Base-by-base conservation (phyloP, 2,329 filamentous ascomycete species). In the Colletotrichum melonis region DNA sequence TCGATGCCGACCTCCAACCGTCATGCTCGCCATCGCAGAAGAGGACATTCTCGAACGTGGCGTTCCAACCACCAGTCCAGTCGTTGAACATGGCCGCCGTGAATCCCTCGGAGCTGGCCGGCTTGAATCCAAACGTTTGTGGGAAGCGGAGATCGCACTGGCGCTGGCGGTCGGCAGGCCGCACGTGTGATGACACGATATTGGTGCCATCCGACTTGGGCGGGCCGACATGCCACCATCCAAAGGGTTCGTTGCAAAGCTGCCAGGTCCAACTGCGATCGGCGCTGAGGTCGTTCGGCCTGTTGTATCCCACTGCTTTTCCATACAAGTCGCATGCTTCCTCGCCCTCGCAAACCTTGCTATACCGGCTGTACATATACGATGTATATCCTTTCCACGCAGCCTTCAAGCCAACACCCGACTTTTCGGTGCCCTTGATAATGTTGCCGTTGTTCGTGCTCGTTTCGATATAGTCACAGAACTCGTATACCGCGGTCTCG, bases 231-330 rank as follows among this genome's bases (percentile, higher is more conserved):
- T 73, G 71, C 60, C 67, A 73, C 67, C 70, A 73, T 4, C 69
- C 69, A 16, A 73, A 56, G 35, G 71, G 66, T 49, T 73, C 72
- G 65, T 74, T 74, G 55, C 72, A 74, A 26, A 74, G 69, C 26
- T 73, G 64, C 64, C 69, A 74, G 2, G 35, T 19, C 69, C 69
- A 74, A 22, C 38, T 57, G 46, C 67, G 71, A 4, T 52, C 19
- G 32, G 30, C 28, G 4, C 32, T n/a, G 8, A 57, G 66, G 16
- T 62, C 35, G 3, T 62, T 9, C 46, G 67, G 60, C 24, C 14
- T 3, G 26, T 55, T 8, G 59, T 46, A 65, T 2, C 46, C 67
- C 1, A 64, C 32, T 9, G 32, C 52, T 0, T 73, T 46, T 56
- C 32, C 26, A n/a, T 35, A 58, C 55, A 58, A 63, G 35, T 14